Percentiles rank a stretch among this genome's conserved stretches.
phyloP scores from a whole-genome alignment of 768 basidiomycete species.

The Xerocomellus chrysenteron region DNA sequence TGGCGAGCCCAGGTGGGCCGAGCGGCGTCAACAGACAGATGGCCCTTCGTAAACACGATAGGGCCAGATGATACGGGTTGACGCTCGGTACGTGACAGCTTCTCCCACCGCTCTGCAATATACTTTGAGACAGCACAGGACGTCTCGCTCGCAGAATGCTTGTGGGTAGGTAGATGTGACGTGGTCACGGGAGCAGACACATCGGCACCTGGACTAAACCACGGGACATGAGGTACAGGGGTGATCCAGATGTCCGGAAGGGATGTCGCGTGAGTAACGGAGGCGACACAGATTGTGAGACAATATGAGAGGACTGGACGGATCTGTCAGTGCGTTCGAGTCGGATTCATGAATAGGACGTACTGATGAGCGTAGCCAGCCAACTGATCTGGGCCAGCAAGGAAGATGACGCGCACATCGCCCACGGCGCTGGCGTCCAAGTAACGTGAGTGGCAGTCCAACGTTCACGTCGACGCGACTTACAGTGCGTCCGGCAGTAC shows the following conservation, averaged over 20 bases:
- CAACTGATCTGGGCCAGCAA: slow-evolving; percentile 49
- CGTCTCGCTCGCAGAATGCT: slow-evolving; percentile 7
- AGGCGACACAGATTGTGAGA: slow-evolving; percentile 47
- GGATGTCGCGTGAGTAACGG: slow-evolving; percentile 43
- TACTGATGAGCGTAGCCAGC: slow-evolving; percentile 48
- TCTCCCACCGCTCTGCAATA: slow-evolving; percentile 33
- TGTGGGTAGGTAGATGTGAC: slow-evolving; percentile 8
- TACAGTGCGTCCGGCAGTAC: slow-evolving; percentile 38
- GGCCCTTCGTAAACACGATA: slow-evolving; percentile 15
- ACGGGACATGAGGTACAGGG: slow-evolving; percentile 52
- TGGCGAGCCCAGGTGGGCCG: slow-evolving; percentile 52
- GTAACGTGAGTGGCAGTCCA: slow-evolving; percentile 3
- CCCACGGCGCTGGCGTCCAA: slow-evolving; percentile 36
- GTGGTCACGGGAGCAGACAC: background rate
- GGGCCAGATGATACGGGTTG: slow-evolving; percentile 18
- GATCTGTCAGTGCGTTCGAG: background rate
- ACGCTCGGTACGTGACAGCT: slow-evolving; percentile 22
- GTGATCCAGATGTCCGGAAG: slow-evolving; percentile 53
- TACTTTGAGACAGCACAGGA: slow-evolving; percentile 29
- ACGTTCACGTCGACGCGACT: slow-evolving; percentile 11
- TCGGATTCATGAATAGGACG: slow-evolving; percentile 19
- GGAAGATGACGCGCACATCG: slow-evolving; percentile 46
- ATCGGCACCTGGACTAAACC: slow-evolving; percentile 45
- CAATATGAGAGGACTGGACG: slow-evolving; percentile 53
- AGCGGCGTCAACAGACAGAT: slow-evolving; percentile 22